These are phyloP conservation scores for Teunomyces atbi DNA, from an alignment of 805 yeast species.

Conservation along the genomic window DNA sequence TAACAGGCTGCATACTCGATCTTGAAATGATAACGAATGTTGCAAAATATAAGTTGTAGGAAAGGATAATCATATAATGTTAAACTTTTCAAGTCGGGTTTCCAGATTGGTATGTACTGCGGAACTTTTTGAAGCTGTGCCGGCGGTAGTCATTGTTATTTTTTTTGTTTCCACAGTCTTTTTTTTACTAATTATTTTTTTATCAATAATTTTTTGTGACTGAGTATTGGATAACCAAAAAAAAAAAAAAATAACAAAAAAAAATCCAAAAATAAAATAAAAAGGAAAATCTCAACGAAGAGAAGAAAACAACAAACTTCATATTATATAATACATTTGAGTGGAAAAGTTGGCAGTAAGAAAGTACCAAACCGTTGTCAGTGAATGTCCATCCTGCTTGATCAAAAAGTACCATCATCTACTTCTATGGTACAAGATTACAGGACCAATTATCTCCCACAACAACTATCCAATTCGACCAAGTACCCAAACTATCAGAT, in stretches of 20 bases:
- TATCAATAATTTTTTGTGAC: conserved; percentile 1
- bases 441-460: conserved; percentile 2
- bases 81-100: background rate
- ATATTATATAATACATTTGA: conserved; percentile 1
- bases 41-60: background rate
- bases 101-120: background rate
- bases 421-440: conserved; percentile 2
- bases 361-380: background rate
- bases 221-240: conserved; percentile 1
- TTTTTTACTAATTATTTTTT: background rate
- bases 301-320: conserved; percentile 3
- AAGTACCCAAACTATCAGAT: background rate
- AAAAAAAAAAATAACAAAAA: conserved; percentile 2
- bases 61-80: background rate
- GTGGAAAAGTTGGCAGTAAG: conserved; percentile 1
- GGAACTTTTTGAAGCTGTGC: background rate
- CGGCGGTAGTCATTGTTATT: background rate
- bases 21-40: background rate
- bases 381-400: conserved; percentile 2
- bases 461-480: conserved; percentile 1
- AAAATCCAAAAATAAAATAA: background rate
- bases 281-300: conserved; percentile 4
- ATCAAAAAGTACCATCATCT: background rate
- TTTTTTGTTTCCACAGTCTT: background rate
- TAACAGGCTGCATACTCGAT: background rate